These are phyloP conservation scores for Leccinum fibrillosum DNA, from an alignment of 768 basidiomycete species.

Conservation along the genomic window DNA sequence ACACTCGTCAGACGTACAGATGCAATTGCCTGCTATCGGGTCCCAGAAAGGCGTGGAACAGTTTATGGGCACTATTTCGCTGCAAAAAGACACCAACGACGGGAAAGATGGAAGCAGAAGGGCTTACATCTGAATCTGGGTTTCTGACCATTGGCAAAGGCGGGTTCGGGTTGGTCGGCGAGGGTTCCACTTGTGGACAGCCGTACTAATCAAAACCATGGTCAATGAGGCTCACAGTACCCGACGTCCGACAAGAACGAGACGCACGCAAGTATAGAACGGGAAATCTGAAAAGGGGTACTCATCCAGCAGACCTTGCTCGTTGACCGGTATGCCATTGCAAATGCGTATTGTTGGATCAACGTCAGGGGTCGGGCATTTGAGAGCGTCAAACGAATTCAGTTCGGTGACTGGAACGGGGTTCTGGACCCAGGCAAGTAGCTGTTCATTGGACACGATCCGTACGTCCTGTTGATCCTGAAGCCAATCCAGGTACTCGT, in stretches of 20 bases:
- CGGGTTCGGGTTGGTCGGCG: slow-evolving; percentile 63
- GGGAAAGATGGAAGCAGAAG: background rate
- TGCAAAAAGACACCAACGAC: background rate
- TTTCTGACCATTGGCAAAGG: slow-evolving; percentile 37
- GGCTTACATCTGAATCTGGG: slow-evolving; percentile 54
- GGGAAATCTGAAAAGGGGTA: background rate
- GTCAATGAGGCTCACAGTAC: background rate
- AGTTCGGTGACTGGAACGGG: background rate
- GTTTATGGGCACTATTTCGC: slow-evolving; percentile 53
- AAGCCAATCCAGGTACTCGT: background rate
- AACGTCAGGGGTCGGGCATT: background rate
- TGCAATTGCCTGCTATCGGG: slow-evolving; percentile 61
- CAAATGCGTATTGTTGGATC: background rate
- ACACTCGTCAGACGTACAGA: slow-evolving; percentile 56
- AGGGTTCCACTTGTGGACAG: slow-evolving; percentile 36
- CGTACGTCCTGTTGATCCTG: background rate
- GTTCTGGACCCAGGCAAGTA: background rate
- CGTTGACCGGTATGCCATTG: background rate
- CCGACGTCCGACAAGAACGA: background rate
- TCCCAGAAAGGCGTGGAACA: slow-evolving; percentile 84
- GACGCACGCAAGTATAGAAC: background rate
- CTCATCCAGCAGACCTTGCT: background rate
- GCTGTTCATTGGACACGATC: slow-evolving; percentile 2
- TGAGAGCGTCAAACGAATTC: background rate
- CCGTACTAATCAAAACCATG: background rate